Evolutionary conservation across 805 yeast species (phyloP).

Genomic region (Yarrowia sp.): DNA sequence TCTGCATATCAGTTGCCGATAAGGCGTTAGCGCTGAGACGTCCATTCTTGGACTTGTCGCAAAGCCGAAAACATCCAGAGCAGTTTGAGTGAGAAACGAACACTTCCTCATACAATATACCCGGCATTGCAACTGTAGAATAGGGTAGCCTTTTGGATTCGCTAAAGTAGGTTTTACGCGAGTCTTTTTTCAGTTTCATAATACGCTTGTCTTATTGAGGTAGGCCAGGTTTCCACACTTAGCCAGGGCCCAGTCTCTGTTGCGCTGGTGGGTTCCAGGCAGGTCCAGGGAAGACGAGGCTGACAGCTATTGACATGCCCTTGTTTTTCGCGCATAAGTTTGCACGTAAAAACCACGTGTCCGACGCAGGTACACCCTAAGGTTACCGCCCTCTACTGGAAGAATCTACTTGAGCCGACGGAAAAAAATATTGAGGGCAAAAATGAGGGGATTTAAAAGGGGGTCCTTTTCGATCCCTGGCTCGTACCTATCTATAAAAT

Average conservation of each 20-base stretch:
- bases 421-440: neutral
- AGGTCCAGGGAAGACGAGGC: neutral
- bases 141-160: neutral
- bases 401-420: neutral
- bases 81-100: neutral
- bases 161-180: neutral
- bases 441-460: neutral
- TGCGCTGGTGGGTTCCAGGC: neutral
- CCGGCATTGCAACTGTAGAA: neutral
- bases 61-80: no score
- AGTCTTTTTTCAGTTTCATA: neutral
- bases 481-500: neutral
- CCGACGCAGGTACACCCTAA: constrained; percentile 18
- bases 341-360: constrained; percentile 2
- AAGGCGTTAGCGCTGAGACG: no score
- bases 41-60: no score
- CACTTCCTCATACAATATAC: neutral
- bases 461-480: no score
- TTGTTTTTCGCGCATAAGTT: neutral
- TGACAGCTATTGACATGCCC: neutral
- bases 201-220: neutral
- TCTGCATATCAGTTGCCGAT: no score
- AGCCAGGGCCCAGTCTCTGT: neutral
- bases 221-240: neutral
- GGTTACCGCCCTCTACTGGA: neutral